These are phyloP conservation scores for Nigrospora oryzae DNA, from an alignment of 2,329 filamentous ascomycete genomes.

Conservation along the genomic window DNA sequence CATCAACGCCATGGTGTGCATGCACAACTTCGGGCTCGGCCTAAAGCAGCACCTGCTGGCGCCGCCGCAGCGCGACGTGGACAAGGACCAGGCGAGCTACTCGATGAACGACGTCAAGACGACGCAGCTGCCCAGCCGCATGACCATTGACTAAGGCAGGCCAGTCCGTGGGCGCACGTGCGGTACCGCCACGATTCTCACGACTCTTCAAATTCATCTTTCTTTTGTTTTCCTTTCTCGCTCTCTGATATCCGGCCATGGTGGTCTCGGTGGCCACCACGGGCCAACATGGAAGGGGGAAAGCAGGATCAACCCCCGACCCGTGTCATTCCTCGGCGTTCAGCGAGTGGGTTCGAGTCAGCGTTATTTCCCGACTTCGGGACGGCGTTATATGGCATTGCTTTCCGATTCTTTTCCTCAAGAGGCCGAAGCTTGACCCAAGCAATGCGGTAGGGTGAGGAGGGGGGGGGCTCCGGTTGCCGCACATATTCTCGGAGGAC, in stretches of 20 bases:
- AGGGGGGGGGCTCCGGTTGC: too few species aligned
- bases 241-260: conserved; percentile 7
- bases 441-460: too few species aligned
- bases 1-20: conserved; percentile 76
- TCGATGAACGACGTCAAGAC: conserved; percentile 52
- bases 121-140: conserved; percentile 40
- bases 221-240: too few species aligned
- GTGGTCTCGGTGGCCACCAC: not conserved
- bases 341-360: conserved; percentile 1
- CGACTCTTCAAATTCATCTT: conserved; percentile 7
- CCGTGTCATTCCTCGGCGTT: conserved; percentile 3
- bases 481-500: too few species aligned
- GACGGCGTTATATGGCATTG: not conserved
- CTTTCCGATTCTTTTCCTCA: not conserved
- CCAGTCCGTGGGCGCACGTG: conserved; percentile 2
- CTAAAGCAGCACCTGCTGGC: conserved; percentile 77
- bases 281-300: conserved; percentile 1
- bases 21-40: conserved; percentile 81
- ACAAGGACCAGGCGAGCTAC: conserved; percentile 45
- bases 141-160: conserved; percentile 49
- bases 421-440: too few species aligned
- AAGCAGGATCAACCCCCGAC: not conserved
- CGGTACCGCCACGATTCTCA: conserved; percentile 6
- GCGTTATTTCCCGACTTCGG: not conserved
- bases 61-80: conserved; percentile 33